phyloP scores from a whole-genome alignment of 306 rosid species.

The Psophocarpus tetragonolobus region DNA sequence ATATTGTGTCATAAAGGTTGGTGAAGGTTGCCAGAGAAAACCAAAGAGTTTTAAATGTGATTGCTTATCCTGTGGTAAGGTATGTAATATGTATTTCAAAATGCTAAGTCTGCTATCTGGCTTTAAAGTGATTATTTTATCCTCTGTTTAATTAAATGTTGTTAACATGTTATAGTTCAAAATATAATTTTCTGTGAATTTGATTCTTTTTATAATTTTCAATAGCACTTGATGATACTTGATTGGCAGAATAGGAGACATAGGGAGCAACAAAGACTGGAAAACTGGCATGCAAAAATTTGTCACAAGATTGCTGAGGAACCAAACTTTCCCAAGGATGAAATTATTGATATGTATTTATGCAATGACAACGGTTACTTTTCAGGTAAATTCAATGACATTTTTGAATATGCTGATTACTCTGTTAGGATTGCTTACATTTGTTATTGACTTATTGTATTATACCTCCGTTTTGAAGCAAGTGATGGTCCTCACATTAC shows the following conservation, averaged over 20 bases:
- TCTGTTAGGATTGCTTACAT: background rate
- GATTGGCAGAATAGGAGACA: conserved; percentile 67
- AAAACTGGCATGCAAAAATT: conserved; percentile 62
- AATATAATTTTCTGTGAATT: background rate
- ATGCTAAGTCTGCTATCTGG: background rate
- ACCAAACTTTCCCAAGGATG: conserved; percentile 68
- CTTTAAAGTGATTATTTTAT: too few species aligned
- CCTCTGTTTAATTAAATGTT: too few species aligned
- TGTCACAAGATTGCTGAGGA: conserved; percentile 66
- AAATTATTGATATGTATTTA: conserved; percentile 70
- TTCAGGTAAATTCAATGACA: conserved; percentile 46
- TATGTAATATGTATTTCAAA: conserved; percentile 36
- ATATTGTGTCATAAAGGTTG: conserved; percentile 45
- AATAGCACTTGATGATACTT: conserved; percentile 19
- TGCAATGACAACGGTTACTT: conserved; percentile 61
- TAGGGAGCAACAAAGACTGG: conserved; percentile 57
- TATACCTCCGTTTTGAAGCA: conserved; percentile 40
- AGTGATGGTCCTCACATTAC: conserved; percentile 52
- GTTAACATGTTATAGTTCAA: background rate
- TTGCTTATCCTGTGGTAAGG: conserved; percentile 73
- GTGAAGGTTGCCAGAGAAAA: conserved; percentile 70
- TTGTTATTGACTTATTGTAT: conserved; percentile 17
- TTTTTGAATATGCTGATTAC: conserved; percentile 4
- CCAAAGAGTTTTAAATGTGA: conserved; percentile 75
- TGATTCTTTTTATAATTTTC: background rate